These are phyloP conservation scores for Pleurotus tuoliensis DNA, from an alignment of 768 basidiomycete genomes.

Conservation along the genomic window DNA sequence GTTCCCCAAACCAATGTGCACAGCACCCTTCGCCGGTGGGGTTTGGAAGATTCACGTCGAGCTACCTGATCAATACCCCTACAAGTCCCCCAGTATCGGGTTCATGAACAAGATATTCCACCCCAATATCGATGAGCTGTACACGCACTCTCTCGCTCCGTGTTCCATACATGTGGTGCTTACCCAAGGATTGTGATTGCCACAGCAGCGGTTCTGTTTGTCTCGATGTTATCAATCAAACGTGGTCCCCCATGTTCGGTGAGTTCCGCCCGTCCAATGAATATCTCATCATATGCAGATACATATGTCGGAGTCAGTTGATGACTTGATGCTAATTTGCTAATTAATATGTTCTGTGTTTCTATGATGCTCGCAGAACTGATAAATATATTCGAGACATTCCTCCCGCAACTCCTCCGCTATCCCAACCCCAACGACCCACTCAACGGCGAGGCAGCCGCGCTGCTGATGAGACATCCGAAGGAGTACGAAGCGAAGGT, in stretches of 20 bases:
- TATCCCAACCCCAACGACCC: conserved; percentile 99
- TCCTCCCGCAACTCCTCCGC: conserved; percentile 92
- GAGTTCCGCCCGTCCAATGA: conserved; percentile 23
- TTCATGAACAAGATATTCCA: conserved; percentile 99
- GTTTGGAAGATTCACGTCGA: conserved; percentile 99
- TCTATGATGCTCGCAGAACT: conserved; percentile 58
- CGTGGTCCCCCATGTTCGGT: conserved; percentile 99
- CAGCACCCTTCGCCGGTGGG: conserved; percentile 95
- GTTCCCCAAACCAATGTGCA: conserved; percentile 6
- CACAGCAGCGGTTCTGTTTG: conserved; percentile 94
- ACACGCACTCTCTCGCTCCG: conserved; percentile 17
- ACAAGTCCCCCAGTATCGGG: conserved; percentile 97
- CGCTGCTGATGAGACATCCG: conserved; percentile 94
- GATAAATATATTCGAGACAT: conserved; percentile 99
- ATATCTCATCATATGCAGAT: no score
- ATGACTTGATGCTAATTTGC: neutral
- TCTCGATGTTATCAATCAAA: conserved; percentile 98
- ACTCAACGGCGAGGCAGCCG: conserved; percentile 96
- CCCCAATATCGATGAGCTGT: conserved; percentile 99
- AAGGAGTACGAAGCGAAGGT: conserved; percentile 95
- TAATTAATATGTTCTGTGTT: neutral
- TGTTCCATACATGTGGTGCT: neutral
- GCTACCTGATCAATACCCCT: conserved; percentile 96
- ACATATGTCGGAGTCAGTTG: neutral
- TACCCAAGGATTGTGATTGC: conserved; percentile 8